Conservation (phyloP, 441 rosid genomes). For the Gossypium davidsonii region DNA sequence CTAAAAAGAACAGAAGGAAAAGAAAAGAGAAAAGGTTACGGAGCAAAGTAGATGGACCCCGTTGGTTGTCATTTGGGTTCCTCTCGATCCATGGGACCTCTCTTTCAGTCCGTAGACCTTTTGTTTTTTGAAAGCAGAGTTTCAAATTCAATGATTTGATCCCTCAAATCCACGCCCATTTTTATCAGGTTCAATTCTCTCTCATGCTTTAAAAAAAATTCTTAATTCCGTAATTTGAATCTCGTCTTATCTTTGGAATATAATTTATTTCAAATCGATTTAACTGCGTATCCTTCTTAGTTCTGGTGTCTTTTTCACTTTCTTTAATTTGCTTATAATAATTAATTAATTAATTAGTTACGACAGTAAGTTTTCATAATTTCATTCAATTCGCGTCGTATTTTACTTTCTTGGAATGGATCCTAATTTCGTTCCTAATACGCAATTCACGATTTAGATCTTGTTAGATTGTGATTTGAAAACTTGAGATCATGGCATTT, state of each 20-base stretch:
- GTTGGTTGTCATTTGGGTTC: background rate
- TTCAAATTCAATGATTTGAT: background rate
- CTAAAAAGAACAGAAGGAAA: background rate
- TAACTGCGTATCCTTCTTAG: constrained; percentile 1
- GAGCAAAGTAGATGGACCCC: background rate
- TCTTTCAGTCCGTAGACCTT: background rate
- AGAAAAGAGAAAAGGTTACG: background rate
- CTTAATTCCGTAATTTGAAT: background rate
- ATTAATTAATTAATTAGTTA: background rate
- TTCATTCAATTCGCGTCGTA: background rate
- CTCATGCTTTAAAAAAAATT: background rate
- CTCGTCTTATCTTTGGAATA: background rate
- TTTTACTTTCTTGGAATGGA: background rate
- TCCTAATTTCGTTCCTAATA: background rate
- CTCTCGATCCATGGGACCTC: background rate
- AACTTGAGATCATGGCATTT: constrained; percentile 5
- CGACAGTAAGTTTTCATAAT: background rate
- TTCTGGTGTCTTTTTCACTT: constrained; percentile 12
- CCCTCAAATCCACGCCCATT: constrained; percentile 8
- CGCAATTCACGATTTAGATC: background rate
- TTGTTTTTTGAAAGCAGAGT: background rate
- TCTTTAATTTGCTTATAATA: background rate
- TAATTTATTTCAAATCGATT: background rate
- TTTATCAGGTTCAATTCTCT: constrained; percentile 5
- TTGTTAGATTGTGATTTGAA: constrained; percentile 5